Percentiles rank a stretch among this genome's conserved stretches.
Conservation (phyloP, 805 yeast genomes). For the Sporopachydermia lactativora region DNA sequence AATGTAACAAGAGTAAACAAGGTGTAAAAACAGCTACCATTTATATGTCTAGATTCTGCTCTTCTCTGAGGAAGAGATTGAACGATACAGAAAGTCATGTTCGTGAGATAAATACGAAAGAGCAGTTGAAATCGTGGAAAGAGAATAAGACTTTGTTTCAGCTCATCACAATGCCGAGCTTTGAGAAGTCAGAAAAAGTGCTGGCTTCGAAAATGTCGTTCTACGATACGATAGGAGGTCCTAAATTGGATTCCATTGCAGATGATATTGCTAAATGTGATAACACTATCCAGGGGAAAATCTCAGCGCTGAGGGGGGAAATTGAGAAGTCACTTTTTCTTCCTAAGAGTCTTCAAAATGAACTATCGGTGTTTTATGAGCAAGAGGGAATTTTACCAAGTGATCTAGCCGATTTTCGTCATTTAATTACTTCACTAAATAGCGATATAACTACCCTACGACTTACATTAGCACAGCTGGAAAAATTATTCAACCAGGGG, state of each 20-base stretch:
- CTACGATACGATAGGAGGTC: background rate
- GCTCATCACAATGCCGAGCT: background rate
- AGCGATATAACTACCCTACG: background rate
- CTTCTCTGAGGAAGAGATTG: background rate
- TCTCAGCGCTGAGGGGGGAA: background rate
- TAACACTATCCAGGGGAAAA: background rate
- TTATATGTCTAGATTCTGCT: background rate
- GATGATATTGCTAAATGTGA: background rate
- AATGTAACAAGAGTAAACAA: background rate
- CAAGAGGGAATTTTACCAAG: background rate
- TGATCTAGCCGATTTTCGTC: background rate
- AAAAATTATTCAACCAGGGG: background rate
- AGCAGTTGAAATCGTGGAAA: background rate
- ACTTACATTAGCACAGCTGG: background rate
- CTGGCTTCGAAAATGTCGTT: too few species aligned
- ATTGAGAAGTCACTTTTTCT: background rate
- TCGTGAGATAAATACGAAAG: background rate
- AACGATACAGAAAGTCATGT: background rate
- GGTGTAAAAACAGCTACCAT: background rate
- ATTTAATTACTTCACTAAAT: background rate
- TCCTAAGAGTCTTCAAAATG: background rate
- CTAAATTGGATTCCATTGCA: background rate
- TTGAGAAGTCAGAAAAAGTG: too few species aligned
- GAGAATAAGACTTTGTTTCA: background rate
- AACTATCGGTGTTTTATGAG: background rate